Base-by-base conservation (phyloP, 2,329 filamentous ascomycete species). In the Zymoseptoria passerinii region DNA sequence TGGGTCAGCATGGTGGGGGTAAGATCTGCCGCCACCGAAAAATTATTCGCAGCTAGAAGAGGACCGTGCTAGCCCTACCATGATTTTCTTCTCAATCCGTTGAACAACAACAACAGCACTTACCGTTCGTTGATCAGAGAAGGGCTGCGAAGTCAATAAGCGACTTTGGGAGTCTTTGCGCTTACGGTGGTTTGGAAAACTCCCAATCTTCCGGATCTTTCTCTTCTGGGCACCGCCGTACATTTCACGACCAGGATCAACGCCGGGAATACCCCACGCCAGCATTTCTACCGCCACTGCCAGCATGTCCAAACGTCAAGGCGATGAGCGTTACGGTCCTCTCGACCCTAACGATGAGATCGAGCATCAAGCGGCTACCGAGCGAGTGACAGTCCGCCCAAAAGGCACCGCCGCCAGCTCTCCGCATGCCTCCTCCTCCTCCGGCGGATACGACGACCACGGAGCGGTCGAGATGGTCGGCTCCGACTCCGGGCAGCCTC, bases 121-220 rank as follows among this genome's bases (percentile, higher is more conserved):
- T 16, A 23, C n/a, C 1, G 35, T 55, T 44, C 10, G 40, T 19
- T 44, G 35, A 16, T 2, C 13, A 5, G 10, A 13, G 35, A 44
- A 16, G 35, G 35, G 16, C n/a, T n/a, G 35, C 16, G 3, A 44
- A 10, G 71, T n/a, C n/a, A n/a, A n/a, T 75, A 78, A 78, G 78
- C 79, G 80, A 82, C 79, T 81, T 81, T 73, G 67, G 76, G 77
- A 77, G 79, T 78, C 66, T 81, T 82, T 81, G 79, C 79, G 79
- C 77, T 80, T 76, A 75, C 76, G 73, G 64, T 63, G 63, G 68
- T 60, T 59, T 61, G 57, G 58, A 71, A 81, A 81, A 80, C 74
- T 77, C 79, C 77, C 75, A 56, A 56, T 28, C 53, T 19, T 16
- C 7, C 52, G 35, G 35, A 53, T n/a, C 49, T 13, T 27, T n/a